Evolutionary conservation across 2,329 filamentous ascomycete genomes (phyloP).

Genomic region (Sporothrix mexicana): DNA sequence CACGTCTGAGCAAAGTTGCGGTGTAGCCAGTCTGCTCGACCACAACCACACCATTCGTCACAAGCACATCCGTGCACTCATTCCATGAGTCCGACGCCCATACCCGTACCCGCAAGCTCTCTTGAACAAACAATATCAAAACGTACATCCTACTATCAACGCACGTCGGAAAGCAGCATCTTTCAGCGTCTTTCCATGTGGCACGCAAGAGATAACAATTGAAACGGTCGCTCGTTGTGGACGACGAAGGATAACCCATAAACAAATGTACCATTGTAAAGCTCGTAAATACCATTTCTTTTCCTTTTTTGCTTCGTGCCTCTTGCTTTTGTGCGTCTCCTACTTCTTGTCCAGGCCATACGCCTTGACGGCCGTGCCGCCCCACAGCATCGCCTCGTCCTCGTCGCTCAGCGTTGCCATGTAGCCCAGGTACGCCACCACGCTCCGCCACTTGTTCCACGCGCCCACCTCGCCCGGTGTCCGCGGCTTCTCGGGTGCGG

Average conservation of each 20-base stretch:
- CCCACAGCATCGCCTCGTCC: slow-evolving; percentile 72
- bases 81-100: background rate
- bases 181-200: too few relatives aligned
- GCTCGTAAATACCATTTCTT: background rate
- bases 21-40: slow-evolving; percentile 17
- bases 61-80: slow-evolving; percentile 1
- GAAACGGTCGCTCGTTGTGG: too few relatives aligned
- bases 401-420: slow-evolving; percentile 65
- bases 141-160: background rate
- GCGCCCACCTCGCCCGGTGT: slow-evolving; percentile 56
- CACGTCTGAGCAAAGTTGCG: slow-evolving; percentile 24
- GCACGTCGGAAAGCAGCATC: background rate
- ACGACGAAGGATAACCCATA: background rate
- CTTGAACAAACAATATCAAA: background rate
- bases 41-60: background rate
- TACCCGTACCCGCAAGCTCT: background rate
- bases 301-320: background rate
- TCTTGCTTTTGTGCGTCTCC: background rate
- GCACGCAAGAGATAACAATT: too few relatives aligned
- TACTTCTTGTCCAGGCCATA: slow-evolving; percentile 59
- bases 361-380: slow-evolving; percentile 71
- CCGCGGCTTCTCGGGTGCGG: slow-evolving; percentile 16
- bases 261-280: slow-evolving; percentile 1
- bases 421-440: slow-evolving; percentile 72
- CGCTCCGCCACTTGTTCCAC: slow-evolving; percentile 76